These are phyloP conservation scores for Silybum marianum DNA, from an alignment of 129 eudicot species.

Conservation along the genomic window DNA sequence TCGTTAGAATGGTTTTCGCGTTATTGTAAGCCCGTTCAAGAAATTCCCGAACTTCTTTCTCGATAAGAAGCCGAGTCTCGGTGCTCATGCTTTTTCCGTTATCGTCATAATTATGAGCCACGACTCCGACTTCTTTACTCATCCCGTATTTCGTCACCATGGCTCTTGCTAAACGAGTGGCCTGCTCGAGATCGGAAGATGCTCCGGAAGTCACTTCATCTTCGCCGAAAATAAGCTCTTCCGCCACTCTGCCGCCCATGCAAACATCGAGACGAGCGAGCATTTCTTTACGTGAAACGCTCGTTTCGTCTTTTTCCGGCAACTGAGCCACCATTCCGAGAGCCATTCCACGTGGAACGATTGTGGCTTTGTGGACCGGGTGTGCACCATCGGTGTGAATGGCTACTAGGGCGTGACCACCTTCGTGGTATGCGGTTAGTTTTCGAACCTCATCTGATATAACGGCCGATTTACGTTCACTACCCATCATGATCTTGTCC, in stretches of 20 bases:
- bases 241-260: slow-evolving; percentile 99
- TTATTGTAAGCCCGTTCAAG: slow-evolving; percentile 78
- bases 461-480: slow-evolving; percentile 93
- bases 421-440: slow-evolving; percentile 92
- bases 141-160: slow-evolving; percentile 96
- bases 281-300: slow-evolving; percentile 89
- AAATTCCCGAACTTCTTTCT: slow-evolving; percentile 72
- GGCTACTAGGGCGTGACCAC: slow-evolving; percentile 97
- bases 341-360: slow-evolving; percentile 88
- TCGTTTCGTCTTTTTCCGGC: slow-evolving; percentile 87
- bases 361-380: slow-evolving; percentile 97
- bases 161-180: slow-evolving; percentile 80
- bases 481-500: slow-evolving; percentile 97
- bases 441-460: slow-evolving; percentile 85
- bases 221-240: slow-evolving; percentile 95
- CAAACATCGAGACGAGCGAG: slow-evolving; percentile 84
- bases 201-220: slow-evolving; percentile 94
- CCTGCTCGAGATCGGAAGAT: slow-evolving; percentile 76
- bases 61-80: slow-evolving; percentile 77
- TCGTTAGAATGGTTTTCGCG: slow-evolving; percentile 68
- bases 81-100: slow-evolving; percentile 94
- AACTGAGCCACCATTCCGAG: slow-evolving; percentile 95
- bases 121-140: slow-evolving; percentile 88
- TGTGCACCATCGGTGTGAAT: slow-evolving; percentile 90
- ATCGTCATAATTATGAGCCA: slow-evolving; percentile 83